Percentiles rank a stretch among this genome's conserved stretches.
These are phyloP conservation scores for Saccharum hybrid DNA, from an alignment of 202 grass and related monocot species.

Conservation along the genomic window DNA sequence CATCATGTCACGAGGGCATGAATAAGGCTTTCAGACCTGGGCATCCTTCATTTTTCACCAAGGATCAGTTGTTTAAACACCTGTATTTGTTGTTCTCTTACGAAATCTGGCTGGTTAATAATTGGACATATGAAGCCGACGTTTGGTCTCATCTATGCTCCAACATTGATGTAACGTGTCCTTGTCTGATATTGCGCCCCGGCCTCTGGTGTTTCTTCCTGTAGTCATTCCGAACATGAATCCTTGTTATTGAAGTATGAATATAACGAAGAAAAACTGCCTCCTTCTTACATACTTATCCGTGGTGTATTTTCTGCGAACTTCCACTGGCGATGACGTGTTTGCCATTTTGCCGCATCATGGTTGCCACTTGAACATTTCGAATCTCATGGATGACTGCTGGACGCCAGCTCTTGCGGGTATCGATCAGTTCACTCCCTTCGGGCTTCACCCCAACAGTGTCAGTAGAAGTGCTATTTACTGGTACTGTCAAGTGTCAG, in stretches of 20 bases:
- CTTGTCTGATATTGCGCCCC: background rate
- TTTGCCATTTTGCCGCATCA: too few species aligned
- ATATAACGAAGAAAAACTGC: too few species aligned
- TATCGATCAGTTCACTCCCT: too few species aligned
- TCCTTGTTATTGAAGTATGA: background rate
- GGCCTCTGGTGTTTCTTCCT: background rate
- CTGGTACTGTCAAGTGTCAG: too few species aligned
- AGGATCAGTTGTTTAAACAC: background rate
- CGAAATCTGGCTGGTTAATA: slow-evolving; percentile 46
- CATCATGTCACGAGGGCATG: slow-evolving; percentile 42
- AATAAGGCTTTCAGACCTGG: slow-evolving; percentile 43
- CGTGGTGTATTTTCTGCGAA: too few species aligned
- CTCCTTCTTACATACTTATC: too few species aligned
- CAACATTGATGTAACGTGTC: background rate
- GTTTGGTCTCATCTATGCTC: slow-evolving; percentile 1
- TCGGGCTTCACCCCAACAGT: too few species aligned
- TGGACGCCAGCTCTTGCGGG: too few species aligned
- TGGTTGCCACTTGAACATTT: too few species aligned
- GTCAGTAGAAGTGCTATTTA: too few species aligned
- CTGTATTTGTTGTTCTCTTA: slow-evolving; percentile 41
- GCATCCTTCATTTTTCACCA: slow-evolving; percentile 3
- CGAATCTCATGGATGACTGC: too few species aligned
- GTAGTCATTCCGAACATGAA: background rate
- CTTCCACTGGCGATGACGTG: too few species aligned
- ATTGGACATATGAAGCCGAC: slow-evolving; percentile 38